Base-by-base conservation (phyloP, 208 protist genomes). In the Porcisia deanei region DNA sequence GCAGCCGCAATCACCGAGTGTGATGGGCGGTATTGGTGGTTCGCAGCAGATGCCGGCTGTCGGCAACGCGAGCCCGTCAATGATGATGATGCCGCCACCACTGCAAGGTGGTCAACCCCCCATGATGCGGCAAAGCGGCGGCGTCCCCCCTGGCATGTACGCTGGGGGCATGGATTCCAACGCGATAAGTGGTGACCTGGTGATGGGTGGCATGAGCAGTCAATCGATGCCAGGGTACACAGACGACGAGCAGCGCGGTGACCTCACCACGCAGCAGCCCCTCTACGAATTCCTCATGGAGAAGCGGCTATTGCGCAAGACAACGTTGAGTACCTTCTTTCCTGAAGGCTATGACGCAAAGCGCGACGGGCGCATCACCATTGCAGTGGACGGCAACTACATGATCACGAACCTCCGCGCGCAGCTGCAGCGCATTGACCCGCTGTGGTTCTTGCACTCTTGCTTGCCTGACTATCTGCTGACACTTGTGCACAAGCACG, bases 371-470 rank as follows among this genome's bases (percentile, higher is more conserved):
- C 82, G 79, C 49, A 55, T 91, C n/a, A 85, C 74, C 39, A 91
- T 96, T 54, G 91, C 89, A 22, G 77, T 97, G 37, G 93, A 97
- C 78, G 92, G 85, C 69, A 94, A 95, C 74, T 92, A 89, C 79
- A 86, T 91, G 76, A 76, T 97, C 59, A 85, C 72, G n/a, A 84
- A 83, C 45, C 81, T 97, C 77, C 86, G 83, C 65, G 81, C 82
- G 58, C 77, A 86, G 54, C 78, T 97, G 71, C 80, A 85, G 71
- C 75, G 79, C 57, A 81, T 67, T 14, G 91, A 97, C 65, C 88
- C 86, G 70, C 81, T 95, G 52, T 97, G 91, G 91, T 95, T 97
- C 74, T 75, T 97, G 60, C 90, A 95, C 78, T 90, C 89, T 59
- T 80, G 82, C 41, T 81, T 93, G 65, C 91, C 93, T 6, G 85